Evolutionary conservation across 192 early-diverging fungal genomes (phyloP).

Genomic region (Jimgerdemannia lactiflua): DNA sequence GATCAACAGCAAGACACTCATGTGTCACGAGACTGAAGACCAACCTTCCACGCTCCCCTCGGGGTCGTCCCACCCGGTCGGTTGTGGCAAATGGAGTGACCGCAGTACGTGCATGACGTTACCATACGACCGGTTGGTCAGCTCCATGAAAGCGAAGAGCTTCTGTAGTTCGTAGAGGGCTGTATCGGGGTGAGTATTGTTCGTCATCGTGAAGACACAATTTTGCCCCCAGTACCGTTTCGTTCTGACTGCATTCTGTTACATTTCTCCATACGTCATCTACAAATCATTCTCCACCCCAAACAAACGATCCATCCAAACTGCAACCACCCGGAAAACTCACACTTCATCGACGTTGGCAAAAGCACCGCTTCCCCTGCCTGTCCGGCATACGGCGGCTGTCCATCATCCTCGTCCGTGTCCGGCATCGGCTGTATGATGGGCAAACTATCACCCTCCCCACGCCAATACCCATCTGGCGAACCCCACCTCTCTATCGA

Average conservation of each 20-base stretch:
- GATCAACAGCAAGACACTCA: background rate
- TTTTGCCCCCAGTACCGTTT: too few species aligned
- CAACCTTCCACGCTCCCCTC: background rate
- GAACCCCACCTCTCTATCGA: conserved; percentile 29
- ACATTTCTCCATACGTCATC: too few species aligned
- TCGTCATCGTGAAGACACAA: too few species aligned
- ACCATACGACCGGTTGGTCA: conserved; percentile 31
- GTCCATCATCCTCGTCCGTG: background rate
- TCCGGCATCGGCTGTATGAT: background rate
- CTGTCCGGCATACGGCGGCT: background rate
- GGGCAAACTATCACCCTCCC: conserved; percentile 21
- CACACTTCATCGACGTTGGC: background rate
- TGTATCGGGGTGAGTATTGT: background rate
- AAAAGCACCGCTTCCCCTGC: background rate
- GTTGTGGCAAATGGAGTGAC: conserved; percentile 9
- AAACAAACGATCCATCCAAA: too few species aligned
- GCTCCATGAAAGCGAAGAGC: conserved; percentile 34
- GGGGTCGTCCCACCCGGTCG: background rate
- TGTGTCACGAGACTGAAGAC: background rate
- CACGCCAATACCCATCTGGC: conserved; percentile 32
- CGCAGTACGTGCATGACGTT: conserved; percentile 19
- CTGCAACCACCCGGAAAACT: background rate
- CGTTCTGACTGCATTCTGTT: too few species aligned
- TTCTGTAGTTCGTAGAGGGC: conserved; percentile 40
- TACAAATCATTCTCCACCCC: too few species aligned